Evolutionary conservation across 2,329 filamentous ascomycete species (phyloP).

Genomic region (Xylariaceae sp.): DNA sequence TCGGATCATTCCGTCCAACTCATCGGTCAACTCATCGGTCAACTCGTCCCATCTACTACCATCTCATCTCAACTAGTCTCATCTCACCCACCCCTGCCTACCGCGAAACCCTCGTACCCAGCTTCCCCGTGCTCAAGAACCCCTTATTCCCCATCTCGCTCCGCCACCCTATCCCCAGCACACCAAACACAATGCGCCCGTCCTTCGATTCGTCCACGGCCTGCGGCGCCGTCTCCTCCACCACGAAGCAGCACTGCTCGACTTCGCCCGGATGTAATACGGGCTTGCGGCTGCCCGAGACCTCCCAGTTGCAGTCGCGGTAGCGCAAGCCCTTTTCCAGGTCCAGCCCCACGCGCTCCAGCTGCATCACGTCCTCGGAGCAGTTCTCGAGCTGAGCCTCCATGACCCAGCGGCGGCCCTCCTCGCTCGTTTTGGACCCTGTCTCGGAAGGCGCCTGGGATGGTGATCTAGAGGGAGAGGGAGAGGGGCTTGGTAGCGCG

Average conservation of each 20-base stretch:
- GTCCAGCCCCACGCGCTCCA: constrained; percentile 62
- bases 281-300: constrained; percentile 39
- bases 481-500: not conserved
- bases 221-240: constrained; percentile 40
- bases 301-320: constrained; percentile 55
- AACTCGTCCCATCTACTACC: no score
- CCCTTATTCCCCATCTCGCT: constrained; percentile 87
- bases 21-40: no score
- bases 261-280: constrained; percentile 60
- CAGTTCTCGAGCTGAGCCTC: constrained; percentile 97
- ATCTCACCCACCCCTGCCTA: constrained; percentile 17
- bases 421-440: not conserved
- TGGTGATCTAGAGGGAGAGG: not conserved
- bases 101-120: constrained; percentile 47
- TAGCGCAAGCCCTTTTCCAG: constrained; percentile 47
- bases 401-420: constrained; percentile 60
- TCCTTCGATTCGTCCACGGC: constrained; percentile 48
- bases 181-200: constrained; percentile 65
- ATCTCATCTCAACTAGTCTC: not conserved
- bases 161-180: constrained; percentile 83
- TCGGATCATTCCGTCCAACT: no score
- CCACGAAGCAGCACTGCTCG: constrained; percentile 62
- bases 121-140: constrained; percentile 79
- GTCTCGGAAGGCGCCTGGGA: constrained; percentile 20
- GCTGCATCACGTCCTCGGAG: constrained; percentile 73